A percentile compares a stretch with the other conserved stretches of the same genome.
Evolutionary conservation across 441 rosid genomes (phyloP).

Genomic region (Brassica hybrid): DNA sequence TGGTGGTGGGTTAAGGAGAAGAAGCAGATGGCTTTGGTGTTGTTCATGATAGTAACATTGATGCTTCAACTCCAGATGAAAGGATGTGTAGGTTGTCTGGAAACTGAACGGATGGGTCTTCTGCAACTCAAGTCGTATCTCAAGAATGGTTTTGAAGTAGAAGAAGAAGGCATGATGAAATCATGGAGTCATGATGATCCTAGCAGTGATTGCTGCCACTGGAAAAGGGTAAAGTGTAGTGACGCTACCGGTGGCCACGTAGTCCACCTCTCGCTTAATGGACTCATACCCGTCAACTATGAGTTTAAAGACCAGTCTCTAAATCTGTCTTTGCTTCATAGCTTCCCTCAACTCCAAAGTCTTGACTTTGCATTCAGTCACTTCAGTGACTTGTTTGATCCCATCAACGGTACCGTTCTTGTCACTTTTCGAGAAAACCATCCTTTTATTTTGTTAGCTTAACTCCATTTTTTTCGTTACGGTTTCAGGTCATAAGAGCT

Average conservation of each 20-base stretch:
- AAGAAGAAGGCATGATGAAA: not conserved
- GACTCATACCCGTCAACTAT: not conserved
- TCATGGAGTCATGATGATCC: not conserved
- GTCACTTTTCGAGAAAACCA: not conserved
- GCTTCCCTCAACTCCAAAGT: slow-evolving; percentile 20
- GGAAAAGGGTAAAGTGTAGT: not conserved
- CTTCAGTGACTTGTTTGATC: slow-evolving; percentile 3
- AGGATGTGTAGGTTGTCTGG: slow-evolving; percentile 16
- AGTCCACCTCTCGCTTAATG: not conserved
- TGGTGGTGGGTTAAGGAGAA: not conserved
- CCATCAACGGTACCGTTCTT: not conserved
- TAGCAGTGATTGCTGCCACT: slow-evolving; percentile 3
- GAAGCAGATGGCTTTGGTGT: not conserved
- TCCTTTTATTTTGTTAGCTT: not conserved
- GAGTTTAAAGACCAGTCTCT: not conserved
- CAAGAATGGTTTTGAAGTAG: not conserved
- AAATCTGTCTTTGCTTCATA: slow-evolving; percentile 22
- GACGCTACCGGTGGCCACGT: not conserved
- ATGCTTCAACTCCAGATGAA: slow-evolving; percentile 1
- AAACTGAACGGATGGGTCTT: slow-evolving; percentile 18
- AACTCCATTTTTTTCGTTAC: not conserved
- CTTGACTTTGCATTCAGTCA: not conserved
- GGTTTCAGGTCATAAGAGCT: slow-evolving; percentile 12
- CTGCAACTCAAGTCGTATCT: slow-evolving; percentile 1
- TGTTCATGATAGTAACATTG: not conserved